These are phyloP conservation scores for Eucalyptus coolabah DNA, from an alignment of 345 rosid genomes.

Conservation along the genomic window DNA sequence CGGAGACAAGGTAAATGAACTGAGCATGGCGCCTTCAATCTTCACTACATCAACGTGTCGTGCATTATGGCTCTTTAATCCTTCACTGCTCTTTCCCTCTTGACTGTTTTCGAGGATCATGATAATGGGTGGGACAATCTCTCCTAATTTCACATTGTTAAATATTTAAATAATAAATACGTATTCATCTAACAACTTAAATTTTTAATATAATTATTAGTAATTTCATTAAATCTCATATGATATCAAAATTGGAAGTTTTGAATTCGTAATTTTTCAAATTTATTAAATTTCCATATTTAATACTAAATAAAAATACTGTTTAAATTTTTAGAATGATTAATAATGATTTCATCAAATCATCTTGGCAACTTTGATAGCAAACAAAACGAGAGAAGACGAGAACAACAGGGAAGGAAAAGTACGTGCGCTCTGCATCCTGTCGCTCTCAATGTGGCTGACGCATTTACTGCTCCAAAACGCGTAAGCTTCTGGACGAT, in stretches of 20 bases:
- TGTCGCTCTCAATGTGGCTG: not conserved
- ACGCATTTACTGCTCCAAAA: not conserved
- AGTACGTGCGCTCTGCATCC: not conserved
- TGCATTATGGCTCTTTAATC: not conserved
- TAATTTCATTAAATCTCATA: accelerated
- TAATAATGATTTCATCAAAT: too few species aligned
- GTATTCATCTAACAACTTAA: accelerated
- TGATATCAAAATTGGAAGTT: accelerated
- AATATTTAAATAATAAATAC: too few species aligned
- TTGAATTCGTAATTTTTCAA: accelerated
- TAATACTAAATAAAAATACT: too few species aligned
- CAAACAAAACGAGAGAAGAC: not conserved
- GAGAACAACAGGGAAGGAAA: not conserved
- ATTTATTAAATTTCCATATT: too few species aligned
- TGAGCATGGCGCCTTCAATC: not conserved
- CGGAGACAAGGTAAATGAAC: not conserved
- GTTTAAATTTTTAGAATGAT: too few species aligned
- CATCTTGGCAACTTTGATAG: not conserved
- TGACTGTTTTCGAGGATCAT: not conserved
- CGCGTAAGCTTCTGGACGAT: not conserved
- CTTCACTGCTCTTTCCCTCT: not conserved
- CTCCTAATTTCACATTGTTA: not conserved
- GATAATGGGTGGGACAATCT: accelerated
- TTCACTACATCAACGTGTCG: not conserved
- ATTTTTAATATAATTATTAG: accelerated